A percentile compares a stretch with the other conserved stretches of the same genome.
phyloP scores from a whole-genome alignment of 2,329 filamentous ascomycete genomes.

The Phaeophleospora eucalypticola region DNA sequence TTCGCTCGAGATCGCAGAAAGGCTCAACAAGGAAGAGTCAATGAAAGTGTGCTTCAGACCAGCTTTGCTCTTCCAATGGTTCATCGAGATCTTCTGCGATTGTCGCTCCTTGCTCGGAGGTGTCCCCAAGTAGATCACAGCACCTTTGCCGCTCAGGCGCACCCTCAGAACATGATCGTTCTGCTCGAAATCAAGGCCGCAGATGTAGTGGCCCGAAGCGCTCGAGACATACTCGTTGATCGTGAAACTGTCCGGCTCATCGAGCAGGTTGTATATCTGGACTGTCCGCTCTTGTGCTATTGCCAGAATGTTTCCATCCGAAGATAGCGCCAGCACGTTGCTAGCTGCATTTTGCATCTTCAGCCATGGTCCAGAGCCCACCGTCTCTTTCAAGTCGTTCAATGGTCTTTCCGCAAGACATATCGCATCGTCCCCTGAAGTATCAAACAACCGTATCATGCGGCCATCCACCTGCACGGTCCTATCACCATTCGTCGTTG shows the following conservation, averaged over 20 bases:
- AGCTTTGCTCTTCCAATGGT: constrained; percentile 32
- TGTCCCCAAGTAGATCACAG: constrained; percentile 34
- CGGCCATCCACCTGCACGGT: constrained; percentile 30
- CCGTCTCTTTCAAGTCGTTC: constrained; percentile 32
- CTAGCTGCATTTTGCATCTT: constrained; percentile 27
- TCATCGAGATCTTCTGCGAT: constrained; percentile 22
- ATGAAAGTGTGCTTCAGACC: constrained; percentile 31
- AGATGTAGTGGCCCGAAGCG: constrained; percentile 34
- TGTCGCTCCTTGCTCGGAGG: constrained; percentile 13
- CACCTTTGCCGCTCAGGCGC: constrained; percentile 31
- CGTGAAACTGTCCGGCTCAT: constrained; percentile 28
- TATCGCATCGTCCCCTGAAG: constrained; percentile 15
- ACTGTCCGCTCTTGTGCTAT: constrained; percentile 33
- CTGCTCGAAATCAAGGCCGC: constrained; percentile 33
- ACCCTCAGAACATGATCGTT: constrained; percentile 32
- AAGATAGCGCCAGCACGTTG: constrained; percentile 31
- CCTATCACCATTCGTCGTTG: constrained; percentile 22
- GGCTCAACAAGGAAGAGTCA: constrained; percentile 25
- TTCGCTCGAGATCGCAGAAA: constrained; percentile 11
- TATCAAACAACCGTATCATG: constrained; percentile 30
- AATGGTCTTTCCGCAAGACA: constrained; percentile 25
- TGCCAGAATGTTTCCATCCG: constrained; percentile 30
- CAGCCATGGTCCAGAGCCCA: constrained; percentile 32
- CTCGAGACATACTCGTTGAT: constrained; percentile 30
- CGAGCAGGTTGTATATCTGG: constrained; percentile 33